Percentiles rank a stretch among this genome's conserved stretches.
phyloP scores from a whole-genome alignment of 1,139 yeast species.

The Yamadazyma membranifaciens region DNA sequence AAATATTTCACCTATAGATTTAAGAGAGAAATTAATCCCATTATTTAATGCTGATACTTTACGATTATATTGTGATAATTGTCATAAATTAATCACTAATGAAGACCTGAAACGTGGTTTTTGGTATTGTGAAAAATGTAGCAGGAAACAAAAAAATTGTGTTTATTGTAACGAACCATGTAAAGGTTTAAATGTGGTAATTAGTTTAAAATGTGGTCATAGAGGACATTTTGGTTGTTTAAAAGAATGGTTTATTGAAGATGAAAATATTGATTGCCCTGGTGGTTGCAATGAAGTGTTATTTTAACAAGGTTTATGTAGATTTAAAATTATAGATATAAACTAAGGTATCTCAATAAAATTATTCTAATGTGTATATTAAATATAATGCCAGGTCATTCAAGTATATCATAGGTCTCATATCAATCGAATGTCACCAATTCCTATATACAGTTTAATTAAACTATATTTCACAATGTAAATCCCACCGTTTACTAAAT shows the following conservation, averaged over 20 bases:
- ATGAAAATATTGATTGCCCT: slow-evolving; percentile 72
- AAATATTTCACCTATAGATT: slow-evolving; percentile 39
- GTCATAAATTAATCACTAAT: slow-evolving; percentile 63
- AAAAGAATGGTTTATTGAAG: slow-evolving; percentile 71
- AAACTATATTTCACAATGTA: slow-evolving; percentile 72
- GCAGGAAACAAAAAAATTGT: slow-evolving; percentile 61
- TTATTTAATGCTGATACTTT: slow-evolving; percentile 13
- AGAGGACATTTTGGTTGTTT: slow-evolving; percentile 83
- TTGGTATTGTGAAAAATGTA: slow-evolving; percentile 85
- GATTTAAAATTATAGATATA: too few species aligned
- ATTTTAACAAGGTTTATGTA: slow-evolving; percentile 11
- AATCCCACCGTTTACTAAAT: slow-evolving; percentile 62
- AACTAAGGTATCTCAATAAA: too few species aligned
- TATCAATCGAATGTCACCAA: slow-evolving; percentile 46
- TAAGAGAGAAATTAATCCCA: slow-evolving; percentile 26
- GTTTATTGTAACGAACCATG: slow-evolving; percentile 80
- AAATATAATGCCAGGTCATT: too few species aligned
- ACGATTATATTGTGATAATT: slow-evolving; percentile 61
- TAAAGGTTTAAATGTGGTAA: slow-evolving; percentile 66
- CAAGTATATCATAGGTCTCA: slow-evolving; percentile 11
- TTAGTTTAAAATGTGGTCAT: slow-evolving; percentile 78
- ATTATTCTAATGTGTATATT: too few species aligned
- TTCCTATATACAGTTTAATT: slow-evolving; percentile 36
- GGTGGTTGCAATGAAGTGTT: slow-evolving; percentile 55
- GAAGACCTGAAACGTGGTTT: slow-evolving; percentile 67